phyloP scores from a whole-genome alignment of 331 rosid genomes.

The Cydonia oblonga region DNA sequence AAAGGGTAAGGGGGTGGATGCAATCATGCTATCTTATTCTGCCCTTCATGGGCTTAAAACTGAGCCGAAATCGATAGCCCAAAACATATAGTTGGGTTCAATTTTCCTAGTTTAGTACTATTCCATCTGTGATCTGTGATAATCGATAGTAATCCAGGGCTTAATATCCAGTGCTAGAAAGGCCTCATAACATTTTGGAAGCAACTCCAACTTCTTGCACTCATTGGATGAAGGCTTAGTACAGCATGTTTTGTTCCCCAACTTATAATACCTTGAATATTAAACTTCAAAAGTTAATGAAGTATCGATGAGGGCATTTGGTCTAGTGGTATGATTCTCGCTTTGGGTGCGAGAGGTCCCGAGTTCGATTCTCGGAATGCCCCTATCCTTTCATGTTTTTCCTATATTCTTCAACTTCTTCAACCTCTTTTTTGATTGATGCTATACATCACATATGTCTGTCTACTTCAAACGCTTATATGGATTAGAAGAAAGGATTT shows the following conservation, averaged over 20 bases:
- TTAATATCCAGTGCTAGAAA: neutral
- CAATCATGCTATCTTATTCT: neutral
- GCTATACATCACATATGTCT: too few species aligned
- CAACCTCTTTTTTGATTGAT: neutral
- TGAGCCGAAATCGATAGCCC: neutral
- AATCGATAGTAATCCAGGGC: neutral
- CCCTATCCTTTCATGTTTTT: conserved; percentile 4
- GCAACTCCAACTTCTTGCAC: neutral
- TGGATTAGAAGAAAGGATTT: too few species aligned
- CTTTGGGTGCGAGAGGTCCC: conserved; percentile 47
- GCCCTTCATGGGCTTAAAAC: neutral
- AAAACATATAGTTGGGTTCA: neutral
- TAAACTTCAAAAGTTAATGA: neutral
- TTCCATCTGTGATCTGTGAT: too few species aligned
- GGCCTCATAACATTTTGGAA: neutral
- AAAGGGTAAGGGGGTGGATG: neutral
- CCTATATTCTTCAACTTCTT: too few species aligned
- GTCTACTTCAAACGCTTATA: too few species aligned
- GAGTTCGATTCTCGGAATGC: conserved; percentile 45
- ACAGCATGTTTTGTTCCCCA: neutral
- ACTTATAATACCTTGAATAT: too few species aligned
- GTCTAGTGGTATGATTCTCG: conserved; percentile 53
- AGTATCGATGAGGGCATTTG: conserved; percentile 19
- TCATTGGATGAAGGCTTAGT: neutral
- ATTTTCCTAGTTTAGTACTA: neutral